Percentiles rank a stretch among this genome's conserved stretches.
Conservation (phyloP, 495 filamentous ascomycete genomes). For the Aspergillus leporis region DNA sequence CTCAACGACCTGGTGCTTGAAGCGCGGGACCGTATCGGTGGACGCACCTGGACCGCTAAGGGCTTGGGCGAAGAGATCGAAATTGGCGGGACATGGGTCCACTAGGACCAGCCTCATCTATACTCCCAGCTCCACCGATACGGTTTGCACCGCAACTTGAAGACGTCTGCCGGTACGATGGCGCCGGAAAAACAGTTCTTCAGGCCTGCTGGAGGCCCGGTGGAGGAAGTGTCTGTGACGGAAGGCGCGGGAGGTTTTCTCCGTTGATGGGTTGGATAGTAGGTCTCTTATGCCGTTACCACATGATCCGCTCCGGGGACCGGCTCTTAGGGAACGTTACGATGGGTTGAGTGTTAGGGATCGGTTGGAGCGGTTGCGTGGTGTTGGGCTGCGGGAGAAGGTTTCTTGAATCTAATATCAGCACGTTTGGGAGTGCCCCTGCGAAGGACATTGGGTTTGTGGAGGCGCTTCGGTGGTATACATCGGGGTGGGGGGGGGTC, state of each 20-base stretch:
- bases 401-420: conserved; percentile 19
- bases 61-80: conserved; percentile 25
- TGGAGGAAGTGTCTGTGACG: not conserved
- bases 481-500: conserved; percentile 12
- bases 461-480: conserved; percentile 25
- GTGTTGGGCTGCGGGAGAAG: conserved; percentile 8
- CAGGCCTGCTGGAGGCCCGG: not conserved
- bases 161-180: conserved; percentile 14
- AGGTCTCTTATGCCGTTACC: conserved; percentile 21
- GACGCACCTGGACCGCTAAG: conserved; percentile 29
- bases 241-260: conserved; percentile 7
- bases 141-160: conserved; percentile 18
- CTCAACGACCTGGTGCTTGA: conserved; percentile 30
- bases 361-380: conserved; percentile 11
- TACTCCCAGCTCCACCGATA: conserved; percentile 27
- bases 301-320: conserved; percentile 18
- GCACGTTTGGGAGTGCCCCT: conserved; percentile 20
- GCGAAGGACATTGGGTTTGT: conserved; percentile 17
- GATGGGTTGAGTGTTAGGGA: conserved; percentile 14
- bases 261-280: conserved; percentile 16
- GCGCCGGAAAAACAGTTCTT: conserved; percentile 12
- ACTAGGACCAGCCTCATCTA: conserved; percentile 25
- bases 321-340: conserved; percentile 15
- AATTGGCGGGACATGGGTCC: conserved; percentile 37
- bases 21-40: conserved; percentile 36